Percentiles rank a stretch among this genome's conserved stretches.
Evolutionary conservation across 2,329 filamentous ascomycete genomes (phyloP).

Genomic region (Pseudogymnoascus sp.): DNA sequence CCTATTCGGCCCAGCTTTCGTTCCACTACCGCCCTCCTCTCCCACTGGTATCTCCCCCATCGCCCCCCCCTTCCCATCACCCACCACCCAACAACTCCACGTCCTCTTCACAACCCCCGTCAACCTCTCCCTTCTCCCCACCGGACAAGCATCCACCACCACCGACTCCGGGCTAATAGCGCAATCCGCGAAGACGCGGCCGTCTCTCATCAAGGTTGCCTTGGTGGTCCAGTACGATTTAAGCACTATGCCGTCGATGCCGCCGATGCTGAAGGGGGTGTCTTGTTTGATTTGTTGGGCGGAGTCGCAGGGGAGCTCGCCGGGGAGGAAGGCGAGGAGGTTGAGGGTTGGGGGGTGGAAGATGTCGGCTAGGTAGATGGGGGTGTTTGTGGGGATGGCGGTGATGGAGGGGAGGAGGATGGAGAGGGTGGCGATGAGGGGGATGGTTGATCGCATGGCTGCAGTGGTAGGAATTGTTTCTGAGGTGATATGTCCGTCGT

Average conservation of each 20-base stretch:
- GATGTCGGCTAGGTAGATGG: slow-evolving; percentile 6
- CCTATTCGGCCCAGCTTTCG: neutral
- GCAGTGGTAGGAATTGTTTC: neutral
- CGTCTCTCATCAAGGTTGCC: neutral
- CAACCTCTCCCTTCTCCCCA: neutral
- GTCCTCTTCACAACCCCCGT: neutral
- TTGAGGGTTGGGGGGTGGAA: neutral
- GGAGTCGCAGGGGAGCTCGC: neutral
- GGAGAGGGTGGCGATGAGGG: neutral
- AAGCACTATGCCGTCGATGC: neutral
- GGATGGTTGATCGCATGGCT: neutral
- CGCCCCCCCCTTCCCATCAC: neutral
- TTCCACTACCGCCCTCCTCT: neutral
- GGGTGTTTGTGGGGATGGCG: slow-evolving; percentile 8
- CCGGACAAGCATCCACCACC: neutral
- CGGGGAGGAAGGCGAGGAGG: neutral
- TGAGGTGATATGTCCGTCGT: neutral
- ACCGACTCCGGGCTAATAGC: neutral
- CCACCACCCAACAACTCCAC: neutral
- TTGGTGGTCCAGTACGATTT: neutral
- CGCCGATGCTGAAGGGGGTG: slow-evolving; percentile 2
- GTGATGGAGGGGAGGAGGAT: neutral
- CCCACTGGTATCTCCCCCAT: neutral
- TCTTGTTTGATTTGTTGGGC: neutral
- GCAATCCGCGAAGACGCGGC: neutral